Conservation (phyloP, 768 basidiomycete species). For the Tulasnella calospora region DNA sequence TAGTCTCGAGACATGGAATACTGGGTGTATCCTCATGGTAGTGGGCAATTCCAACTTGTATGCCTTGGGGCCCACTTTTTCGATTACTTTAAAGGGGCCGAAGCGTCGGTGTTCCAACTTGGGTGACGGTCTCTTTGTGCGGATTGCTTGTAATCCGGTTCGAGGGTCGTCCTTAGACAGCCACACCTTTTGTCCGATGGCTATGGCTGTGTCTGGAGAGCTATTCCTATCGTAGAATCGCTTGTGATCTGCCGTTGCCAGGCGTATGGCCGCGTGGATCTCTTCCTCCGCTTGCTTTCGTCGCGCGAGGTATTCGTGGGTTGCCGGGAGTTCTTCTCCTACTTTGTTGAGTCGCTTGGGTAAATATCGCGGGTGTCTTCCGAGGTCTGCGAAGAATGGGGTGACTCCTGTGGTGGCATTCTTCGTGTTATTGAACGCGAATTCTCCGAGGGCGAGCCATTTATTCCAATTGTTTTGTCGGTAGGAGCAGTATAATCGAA, state of each 20-base stretch:
- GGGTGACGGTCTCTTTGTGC: too few relatives aligned
- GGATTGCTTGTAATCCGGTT: too few relatives aligned
- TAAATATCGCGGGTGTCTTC: background rate
- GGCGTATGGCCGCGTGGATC: background rate
- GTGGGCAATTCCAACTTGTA: too few relatives aligned
- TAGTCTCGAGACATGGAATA: too few relatives aligned
- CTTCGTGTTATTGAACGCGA: background rate
- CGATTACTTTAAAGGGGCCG: too few relatives aligned
- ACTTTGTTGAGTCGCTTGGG: background rate
- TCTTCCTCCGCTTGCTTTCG: background rate
- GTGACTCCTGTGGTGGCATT: background rate
- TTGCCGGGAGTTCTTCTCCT: background rate
- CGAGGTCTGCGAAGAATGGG: slow-evolving; percentile 9
- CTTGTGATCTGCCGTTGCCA: background rate
- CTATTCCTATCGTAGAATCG: background rate
- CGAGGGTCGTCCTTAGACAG: too few relatives aligned
- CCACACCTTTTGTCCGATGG: too few relatives aligned
- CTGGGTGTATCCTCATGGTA: too few relatives aligned
- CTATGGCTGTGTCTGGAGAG: too few relatives aligned
- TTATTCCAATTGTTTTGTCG: slow-evolving; percentile 8
- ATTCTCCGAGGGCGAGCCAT: background rate
- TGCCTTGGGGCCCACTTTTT: too few relatives aligned
- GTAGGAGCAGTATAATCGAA: background rate
- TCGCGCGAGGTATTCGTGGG: background rate
- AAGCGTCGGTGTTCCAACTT: too few relatives aligned